phyloP scores from a whole-genome alignment of 495 filamentous ascomycete genomes.

The Stereocaulon alpinum region DNA sequence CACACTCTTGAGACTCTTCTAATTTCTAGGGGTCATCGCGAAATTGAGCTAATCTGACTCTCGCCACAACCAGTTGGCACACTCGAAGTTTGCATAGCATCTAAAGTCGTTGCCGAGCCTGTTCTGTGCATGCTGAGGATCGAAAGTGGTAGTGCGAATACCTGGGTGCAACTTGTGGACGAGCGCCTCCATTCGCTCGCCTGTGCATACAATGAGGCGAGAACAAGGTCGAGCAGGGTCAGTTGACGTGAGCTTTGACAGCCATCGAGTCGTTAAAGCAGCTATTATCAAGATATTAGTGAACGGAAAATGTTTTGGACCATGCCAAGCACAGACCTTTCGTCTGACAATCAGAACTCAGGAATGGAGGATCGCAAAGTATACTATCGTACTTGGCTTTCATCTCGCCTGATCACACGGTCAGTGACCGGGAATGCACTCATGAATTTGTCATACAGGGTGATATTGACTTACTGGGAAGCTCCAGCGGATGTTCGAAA shows the following conservation, averaged over 20 bases:
- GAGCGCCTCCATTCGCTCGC: conserved; percentile 49
- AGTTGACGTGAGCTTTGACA: conserved; percentile 35
- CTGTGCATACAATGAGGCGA: conserved; percentile 59
- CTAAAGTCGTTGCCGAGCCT: conserved; percentile 66
- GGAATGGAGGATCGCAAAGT: conserved; percentile 67
- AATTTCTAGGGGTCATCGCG: no score
- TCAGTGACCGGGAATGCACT: not conserved
- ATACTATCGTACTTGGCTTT: conserved; percentile 56
- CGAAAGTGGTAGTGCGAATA: conserved; percentile 23
- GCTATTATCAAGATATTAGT: conserved; percentile 31
- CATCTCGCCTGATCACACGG: conserved; percentile 32
- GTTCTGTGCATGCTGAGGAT: conserved; percentile 52
- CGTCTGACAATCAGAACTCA: conserved; percentile 71
- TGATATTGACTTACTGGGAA: conserved; percentile 38
- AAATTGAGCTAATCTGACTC: not conserved
- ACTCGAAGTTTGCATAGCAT: conserved; percentile 67
- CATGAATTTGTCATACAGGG: not conserved
- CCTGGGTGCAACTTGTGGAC: conserved; percentile 25
- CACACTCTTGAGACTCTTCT: no score
- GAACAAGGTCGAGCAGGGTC: conserved; percentile 18
- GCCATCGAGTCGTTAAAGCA: conserved; percentile 62
- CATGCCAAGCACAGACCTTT: conserved; percentile 40
- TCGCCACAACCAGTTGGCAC: conserved; percentile 39
- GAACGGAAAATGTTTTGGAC: not conserved
- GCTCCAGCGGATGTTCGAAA: conserved; percentile 52